Base-by-base conservation (phyloP, 2,329 filamentous ascomycete genomes). In the Talaromyces albobiverticillius region DNA sequence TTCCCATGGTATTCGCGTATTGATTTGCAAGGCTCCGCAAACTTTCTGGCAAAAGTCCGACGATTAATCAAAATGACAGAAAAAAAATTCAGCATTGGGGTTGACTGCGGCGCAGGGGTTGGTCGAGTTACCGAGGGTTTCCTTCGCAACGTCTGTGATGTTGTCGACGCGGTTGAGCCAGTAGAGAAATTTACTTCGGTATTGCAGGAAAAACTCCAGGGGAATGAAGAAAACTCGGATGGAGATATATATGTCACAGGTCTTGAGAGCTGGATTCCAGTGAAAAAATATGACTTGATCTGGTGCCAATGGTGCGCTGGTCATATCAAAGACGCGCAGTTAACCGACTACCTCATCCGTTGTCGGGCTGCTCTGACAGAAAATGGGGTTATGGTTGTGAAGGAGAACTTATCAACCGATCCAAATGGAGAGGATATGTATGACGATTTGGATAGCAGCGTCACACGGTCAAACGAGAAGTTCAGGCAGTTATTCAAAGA, bases 251-350 rank as follows among this genome's bases (percentile, higher is more conserved):
- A 83, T 72, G 90, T 88, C 60, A 73, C 87, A 2, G 89, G 89
- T 0, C 73, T 95, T 1, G 87, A 95, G 69, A 79, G 81, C 25
- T 95, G 89, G 89, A 76, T 79, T 1, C 72, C 68, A 7, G 59
- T 59, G 49, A 71, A 71, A 6, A 68, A 72, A 45, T 96, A 96
- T 70, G 87, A 92, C 67, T 69, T 96, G 45, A 84, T 96, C 57
- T 95, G 89, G 89, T 87, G 83, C 50, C 92, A 96, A 70, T 96
- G 91, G 91, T 96, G 90, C 69, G 71, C 92, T 7, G 88, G 89
- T 26, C 87, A 96, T 68, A 75, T 96, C 52, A 90, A 82, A 0
- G 90, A 96, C 67, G 72, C 71, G 8, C 84, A 94, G 68, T 67
- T 96, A 5, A 76, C 88, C 1, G 75, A 74, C 2, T 95, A 86